A percentile compares a stretch with the other conserved stretches of the same genome.
These are phyloP conservation scores for Ceriops tagal DNA, from an alignment of 345 rosid species.

Conservation along the genomic window DNA sequence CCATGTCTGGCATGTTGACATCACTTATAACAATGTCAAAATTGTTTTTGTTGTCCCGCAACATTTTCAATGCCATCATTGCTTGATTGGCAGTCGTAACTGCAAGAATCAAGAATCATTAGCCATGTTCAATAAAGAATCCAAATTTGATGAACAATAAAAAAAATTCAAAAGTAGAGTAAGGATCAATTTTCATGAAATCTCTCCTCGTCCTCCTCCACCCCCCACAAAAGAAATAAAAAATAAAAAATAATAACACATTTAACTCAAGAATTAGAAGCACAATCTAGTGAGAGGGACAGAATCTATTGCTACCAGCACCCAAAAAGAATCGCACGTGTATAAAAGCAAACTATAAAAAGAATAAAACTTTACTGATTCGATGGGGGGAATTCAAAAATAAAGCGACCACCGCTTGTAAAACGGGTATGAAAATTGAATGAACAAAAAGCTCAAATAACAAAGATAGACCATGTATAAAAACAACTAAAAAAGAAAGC, in stretches of 20 bases:
- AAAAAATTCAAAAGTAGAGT: not conserved
- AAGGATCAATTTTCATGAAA: conserved; percentile 8
- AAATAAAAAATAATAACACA: not conserved
- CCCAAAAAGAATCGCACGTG: too few relatives aligned
- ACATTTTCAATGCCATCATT: conserved; percentile 44
- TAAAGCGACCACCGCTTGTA: not conserved
- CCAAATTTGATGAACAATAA: not conserved
- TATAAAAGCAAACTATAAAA: not conserved
- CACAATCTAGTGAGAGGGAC: too few relatives aligned
- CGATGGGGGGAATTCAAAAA: too few relatives aligned
- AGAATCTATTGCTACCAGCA: too few relatives aligned
- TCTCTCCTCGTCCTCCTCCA: too few relatives aligned
- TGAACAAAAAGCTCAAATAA: not conserved
- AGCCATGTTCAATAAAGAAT: conserved; percentile 7
- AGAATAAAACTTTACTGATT: not conserved
- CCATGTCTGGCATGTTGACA: conserved; percentile 80
- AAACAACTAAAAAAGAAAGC: not conserved
- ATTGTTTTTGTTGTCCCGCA: conserved; percentile 51
- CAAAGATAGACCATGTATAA: not conserved
- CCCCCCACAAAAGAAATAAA: not conserved
- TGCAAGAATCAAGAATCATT: conserved; percentile 29
- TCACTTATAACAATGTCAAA: conserved; percentile 72
- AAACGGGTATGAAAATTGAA: not conserved
- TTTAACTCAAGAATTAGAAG: too few relatives aligned
- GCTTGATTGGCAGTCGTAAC: conserved; percentile 63